phyloP scores from a whole-genome alignment of 2,329 filamentous ascomycete species.

The Peltaster fructicola region DNA sequence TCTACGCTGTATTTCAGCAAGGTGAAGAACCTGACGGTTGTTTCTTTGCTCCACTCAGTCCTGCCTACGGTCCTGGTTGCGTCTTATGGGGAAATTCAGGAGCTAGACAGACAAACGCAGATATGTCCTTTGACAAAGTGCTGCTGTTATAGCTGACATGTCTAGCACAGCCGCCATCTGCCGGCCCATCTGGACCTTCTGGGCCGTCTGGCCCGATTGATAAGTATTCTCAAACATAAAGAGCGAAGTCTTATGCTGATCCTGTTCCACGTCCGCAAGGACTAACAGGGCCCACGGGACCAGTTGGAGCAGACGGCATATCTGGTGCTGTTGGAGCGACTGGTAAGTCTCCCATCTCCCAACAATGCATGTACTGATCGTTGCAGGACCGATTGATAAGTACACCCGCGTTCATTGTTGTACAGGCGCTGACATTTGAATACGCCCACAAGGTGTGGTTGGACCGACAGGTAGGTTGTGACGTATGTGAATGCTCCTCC shows the following conservation, averaged over 20 bases:
- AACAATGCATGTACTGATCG: no score
- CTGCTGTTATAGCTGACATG: background rate
- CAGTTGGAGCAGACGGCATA: background rate
- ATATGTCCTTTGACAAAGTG: conserved; percentile 1
- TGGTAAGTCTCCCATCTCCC: no score
- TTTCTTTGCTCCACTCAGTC: conserved; percentile 12
- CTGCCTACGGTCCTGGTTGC: conserved; percentile 11
- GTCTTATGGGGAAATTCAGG: conserved; percentile 12
- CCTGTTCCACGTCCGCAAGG: conserved; percentile 4
- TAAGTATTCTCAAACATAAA: no score
- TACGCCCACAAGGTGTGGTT: no score
- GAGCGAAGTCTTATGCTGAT: no score
- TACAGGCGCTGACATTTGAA: no score
- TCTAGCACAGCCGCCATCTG: background rate
- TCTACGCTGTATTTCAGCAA: conserved; percentile 14
- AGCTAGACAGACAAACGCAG: conserved; percentile 5
- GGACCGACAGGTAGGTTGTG: no score
- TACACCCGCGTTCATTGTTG: no score
- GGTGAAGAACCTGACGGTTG: conserved; percentile 11
- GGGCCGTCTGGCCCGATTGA: background rate
- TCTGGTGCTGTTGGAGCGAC: conserved; percentile 1
- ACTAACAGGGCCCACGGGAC: conserved; percentile 2
- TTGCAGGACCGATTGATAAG: no score
- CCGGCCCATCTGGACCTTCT: conserved; percentile 1
- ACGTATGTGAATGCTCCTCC: no score